Conservation (phyloP, 2,329 filamentous ascomycete species). For the Fusarium sp. region DNA sequence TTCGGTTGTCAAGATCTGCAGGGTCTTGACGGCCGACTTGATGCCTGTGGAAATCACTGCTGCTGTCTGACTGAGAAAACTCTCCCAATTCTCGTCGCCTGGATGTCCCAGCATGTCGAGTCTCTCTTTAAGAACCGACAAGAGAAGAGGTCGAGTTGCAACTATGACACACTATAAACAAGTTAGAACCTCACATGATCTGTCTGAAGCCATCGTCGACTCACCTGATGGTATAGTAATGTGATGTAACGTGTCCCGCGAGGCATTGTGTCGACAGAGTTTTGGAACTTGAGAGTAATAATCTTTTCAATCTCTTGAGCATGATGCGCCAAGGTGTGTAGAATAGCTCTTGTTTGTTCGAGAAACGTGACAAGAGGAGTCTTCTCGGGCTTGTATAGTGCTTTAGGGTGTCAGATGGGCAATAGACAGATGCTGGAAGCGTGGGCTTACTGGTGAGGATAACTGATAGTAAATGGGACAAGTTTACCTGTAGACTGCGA, state of each 20-base stretch:
- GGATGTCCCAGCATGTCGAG: constrained; percentile 42
- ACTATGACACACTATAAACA: constrained; percentile 49
- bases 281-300: constrained; percentile 47
- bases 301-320: constrained; percentile 52
- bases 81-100: constrained; percentile 45
- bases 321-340: constrained; percentile 49
- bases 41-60: constrained; percentile 51
- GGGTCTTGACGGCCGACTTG: constrained; percentile 52
- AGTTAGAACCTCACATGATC: neutral
- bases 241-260: constrained; percentile 51
- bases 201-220: neutral
- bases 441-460: constrained; percentile 48
- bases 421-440: neutral
- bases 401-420: constrained; percentile 29
- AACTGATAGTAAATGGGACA: constrained; percentile 48
- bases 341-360: constrained; percentile 48
- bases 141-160: constrained; percentile 50
- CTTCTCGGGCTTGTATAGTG: constrained; percentile 49
- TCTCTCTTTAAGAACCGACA: constrained; percentile 51
- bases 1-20: constrained; percentile 50
- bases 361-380: constrained; percentile 48
- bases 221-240: constrained; percentile 51
- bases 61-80: constrained; percentile 47
- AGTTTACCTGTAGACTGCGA: constrained; percentile 48
- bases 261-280: constrained; percentile 48